Evolutionary conservation across 345 rosid species (phyloP), one percentile per base, ranked within the genome.

Genomic region (Corchorus capsularis): DNA sequence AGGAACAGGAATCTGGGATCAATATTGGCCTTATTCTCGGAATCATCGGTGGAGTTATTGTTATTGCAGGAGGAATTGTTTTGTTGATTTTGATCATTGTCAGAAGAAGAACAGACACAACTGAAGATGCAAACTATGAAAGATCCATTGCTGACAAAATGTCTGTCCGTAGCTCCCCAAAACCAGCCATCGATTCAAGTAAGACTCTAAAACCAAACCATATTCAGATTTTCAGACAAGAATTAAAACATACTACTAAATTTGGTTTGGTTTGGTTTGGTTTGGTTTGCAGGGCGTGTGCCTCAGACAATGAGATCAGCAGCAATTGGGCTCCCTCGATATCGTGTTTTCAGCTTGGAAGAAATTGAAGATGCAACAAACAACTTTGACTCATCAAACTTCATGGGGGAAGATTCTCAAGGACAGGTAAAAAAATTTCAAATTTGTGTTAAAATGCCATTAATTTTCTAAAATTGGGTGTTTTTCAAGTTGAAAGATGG

Each of bases 311-410:
- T 93, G 98, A 90, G 95, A 77, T 86, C 91, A 14, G 91, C 90
- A 39, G 91, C 92, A 34, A 87, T 95, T 4, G 98, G 99, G 62
- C 90, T 95, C n/a, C 88, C 91, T 27, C 90, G 93, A 0, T 93
- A 89, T 76, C 87, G 86, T 0, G 85, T 83, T 64, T 93, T 89
- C 86, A 82, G 89, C 20, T 81, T 91, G 80, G 98, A 93, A 79
- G 97, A 95, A 62, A 77, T 95, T 20, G 98, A 95, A 82, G 94
- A 90, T 65, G 99, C 92, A 41, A 95, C 97, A 11, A 87, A 85
- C 80, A 86, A 86, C 69, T 95, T 95, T 75, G 91, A 95, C 82
- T 84, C 89, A 69, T 63, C 79, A 65, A 89, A 87, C 79, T 87
- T 91, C 56, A 56, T 90, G 63, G 84, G 83, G 35, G 93, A 90